Evolutionary conservation across 345 rosid species (phyloP).

Genomic region (Kandelia obovata): DNA sequence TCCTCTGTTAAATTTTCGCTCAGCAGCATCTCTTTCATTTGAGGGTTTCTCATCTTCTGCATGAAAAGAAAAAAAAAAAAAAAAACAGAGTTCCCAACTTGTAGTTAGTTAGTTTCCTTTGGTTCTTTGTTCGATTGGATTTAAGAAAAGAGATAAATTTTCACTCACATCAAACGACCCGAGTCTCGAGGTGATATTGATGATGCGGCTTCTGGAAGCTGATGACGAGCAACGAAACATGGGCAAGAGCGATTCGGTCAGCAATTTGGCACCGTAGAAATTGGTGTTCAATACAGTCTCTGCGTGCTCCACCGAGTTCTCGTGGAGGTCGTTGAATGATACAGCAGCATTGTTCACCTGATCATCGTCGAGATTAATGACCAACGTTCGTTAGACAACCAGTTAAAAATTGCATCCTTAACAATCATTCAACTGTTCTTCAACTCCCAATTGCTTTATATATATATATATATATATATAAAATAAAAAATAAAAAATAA

Average conservation of each 20-base stretch:
- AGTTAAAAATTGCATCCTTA: too few species aligned
- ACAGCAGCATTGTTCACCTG: constrained; percentile 87
- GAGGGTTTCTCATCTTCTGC: constrained; percentile 71
- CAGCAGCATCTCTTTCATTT: constrained; percentile 36
- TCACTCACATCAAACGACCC: constrained; percentile 57
- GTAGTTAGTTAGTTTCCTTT: neutral
- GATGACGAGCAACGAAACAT: constrained; percentile 44
- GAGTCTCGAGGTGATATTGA: constrained; percentile 77
- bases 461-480: too few species aligned
- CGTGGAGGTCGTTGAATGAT: constrained; percentile 58
- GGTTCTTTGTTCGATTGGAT: too few species aligned
- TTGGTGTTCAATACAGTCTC: constrained; percentile 71
- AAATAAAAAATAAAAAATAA: too few species aligned
- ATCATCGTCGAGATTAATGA: neutral
- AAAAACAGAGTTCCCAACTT: too few species aligned
- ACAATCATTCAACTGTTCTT: too few species aligned
- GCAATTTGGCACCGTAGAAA: constrained; percentile 60
- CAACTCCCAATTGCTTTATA: too few species aligned
- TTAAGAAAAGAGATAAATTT: too few species aligned
- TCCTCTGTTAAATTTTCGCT: constrained; percentile 40
- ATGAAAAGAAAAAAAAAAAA: neutral
- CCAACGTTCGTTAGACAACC: too few species aligned
- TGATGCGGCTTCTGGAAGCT: constrained; percentile 45
- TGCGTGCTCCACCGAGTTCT: constrained; percentile 63
- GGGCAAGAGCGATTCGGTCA: constrained; percentile 66